A percentile compares a stretch with the other conserved stretches of the same genome.
phyloP scores from a whole-genome alignment of 768 basidiomycete genomes.

The Mycena epipterygia region DNA sequence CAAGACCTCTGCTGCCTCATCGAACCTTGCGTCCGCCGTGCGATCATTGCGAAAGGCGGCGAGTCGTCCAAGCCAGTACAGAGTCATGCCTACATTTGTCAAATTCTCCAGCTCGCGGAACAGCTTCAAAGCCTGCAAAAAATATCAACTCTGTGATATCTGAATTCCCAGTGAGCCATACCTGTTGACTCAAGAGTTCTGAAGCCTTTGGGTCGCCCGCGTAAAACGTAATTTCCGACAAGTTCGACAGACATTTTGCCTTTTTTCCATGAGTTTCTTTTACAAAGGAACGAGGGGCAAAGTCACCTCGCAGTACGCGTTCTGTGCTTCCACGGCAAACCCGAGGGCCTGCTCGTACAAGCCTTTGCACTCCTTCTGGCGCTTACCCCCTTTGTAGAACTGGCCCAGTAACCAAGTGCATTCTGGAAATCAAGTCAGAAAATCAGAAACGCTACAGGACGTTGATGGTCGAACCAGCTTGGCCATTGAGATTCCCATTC shows the following conservation, averaged over 20 bases:
- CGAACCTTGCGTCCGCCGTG: slow-evolving; percentile 22
- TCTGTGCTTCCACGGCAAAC: slow-evolving; percentile 29
- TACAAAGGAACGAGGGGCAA: not conserved
- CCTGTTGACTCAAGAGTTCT: slow-evolving; percentile 28
- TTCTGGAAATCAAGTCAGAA: slow-evolving; percentile 20
- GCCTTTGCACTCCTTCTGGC: slow-evolving; percentile 31
- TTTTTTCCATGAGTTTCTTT: not conserved
- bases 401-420: slow-evolving; percentile 36
- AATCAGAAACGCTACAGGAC: not conserved
- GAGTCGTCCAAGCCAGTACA: slow-evolving; percentile 27
- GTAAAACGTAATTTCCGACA: slow-evolving; percentile 34
- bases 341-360: slow-evolving; percentile 32
- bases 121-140: slow-evolving; percentile 29
- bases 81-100: slow-evolving; percentile 34
- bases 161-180: not conserved
- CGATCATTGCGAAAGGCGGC: slow-evolving; percentile 26
- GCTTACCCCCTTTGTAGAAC: slow-evolving; percentile 29
- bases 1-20: slow-evolving; percentile 28
- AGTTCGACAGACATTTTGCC: slow-evolving; percentile 34
- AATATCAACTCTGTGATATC: not conserved
- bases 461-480: slow-evolving; percentile 21
- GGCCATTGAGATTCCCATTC: slow-evolving; percentile 25
- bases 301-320: slow-evolving; percentile 29
- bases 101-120: slow-evolving; percentile 33
- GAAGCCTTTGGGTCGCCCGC: slow-evolving; percentile 21